Evolutionary conservation across 768 basidiomycete species (phyloP), one percentile per base, ranked within the genome.

Genomic region (Russula abietina): DNA sequence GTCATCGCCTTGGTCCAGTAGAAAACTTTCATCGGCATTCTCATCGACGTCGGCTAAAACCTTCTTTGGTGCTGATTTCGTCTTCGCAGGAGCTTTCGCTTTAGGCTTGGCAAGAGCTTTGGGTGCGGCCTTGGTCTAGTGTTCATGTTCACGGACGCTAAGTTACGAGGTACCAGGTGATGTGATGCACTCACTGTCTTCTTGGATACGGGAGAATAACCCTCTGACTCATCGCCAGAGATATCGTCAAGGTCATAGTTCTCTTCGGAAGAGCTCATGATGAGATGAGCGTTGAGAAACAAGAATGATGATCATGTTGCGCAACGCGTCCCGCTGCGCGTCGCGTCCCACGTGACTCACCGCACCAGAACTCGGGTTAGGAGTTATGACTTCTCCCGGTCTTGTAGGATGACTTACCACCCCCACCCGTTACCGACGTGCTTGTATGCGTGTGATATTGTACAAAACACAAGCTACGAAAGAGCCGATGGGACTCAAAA

Each of bases 221-320:
- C 83, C 0, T 91, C 89, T 17, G 86, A 88, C 57, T 87, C 89
- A 7, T 80, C 81, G 4, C 75, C 83, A 55, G 84, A 86, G 28
- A 82, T 67, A 67, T 80, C 72, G 64, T 83, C 80, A 54, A 88
- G 68, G 65, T 84, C 82, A 55, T 86, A 90, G 67, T 79, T 82
- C 74, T 91, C 89, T 55, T 87, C 88, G 12, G 87, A 87, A 59
- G 86, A 87, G 74, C 84, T 88, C 89, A 91, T 90, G 59, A 26
- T 57, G 52, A 51, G 59, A 26, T 57, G 52, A 51, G 53, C 43
- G 59, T 59, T n/a, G 17, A 45, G 56, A 5, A 14, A 4, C 10
- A 38, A 56, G 24, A 11, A 50, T 48, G 54, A 32, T 16, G 22
- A 17, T 43, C 16, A 28, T 53, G 48, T 41, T 3, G 48, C 14